A percentile compares a stretch with the other conserved stretches of the same genome.
These are phyloP conservation scores for Biancaea sappan DNA, from an alignment of 306 rosid species.

Conservation along the genomic window DNA sequence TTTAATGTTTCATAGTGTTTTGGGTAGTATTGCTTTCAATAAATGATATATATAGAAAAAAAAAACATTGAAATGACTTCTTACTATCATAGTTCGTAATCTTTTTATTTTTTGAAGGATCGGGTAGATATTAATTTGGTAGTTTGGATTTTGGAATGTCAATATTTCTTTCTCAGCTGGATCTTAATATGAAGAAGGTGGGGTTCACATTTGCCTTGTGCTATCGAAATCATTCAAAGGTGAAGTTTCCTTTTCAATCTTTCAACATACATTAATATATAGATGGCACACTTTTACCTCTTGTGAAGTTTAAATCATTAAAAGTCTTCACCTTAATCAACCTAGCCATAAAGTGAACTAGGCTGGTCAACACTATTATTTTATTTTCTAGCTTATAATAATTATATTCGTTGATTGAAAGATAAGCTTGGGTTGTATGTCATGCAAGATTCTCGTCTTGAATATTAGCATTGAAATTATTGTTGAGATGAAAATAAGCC, in stretches of 20 bases:
- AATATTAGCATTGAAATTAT: slow-evolving; percentile 20
- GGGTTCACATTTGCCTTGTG: slow-evolving; percentile 2
- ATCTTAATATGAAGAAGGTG: background rate
- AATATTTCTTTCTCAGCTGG: background rate
- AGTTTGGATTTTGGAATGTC: background rate
- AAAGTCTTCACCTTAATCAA: background rate
- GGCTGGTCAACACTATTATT: background rate
- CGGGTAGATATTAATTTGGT: background rate
- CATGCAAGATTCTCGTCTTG: background rate
- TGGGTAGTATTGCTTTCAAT: too few relatives aligned
- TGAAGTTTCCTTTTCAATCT: slow-evolving; percentile 7
- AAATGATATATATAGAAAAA: too few relatives aligned
- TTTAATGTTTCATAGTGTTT: too few relatives aligned
- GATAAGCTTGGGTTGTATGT: slow-evolving; percentile 5
- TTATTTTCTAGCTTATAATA: background rate
- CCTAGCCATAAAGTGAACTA: background rate
- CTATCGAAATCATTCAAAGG: slow-evolving; percentile 2
- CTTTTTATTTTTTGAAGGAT: background rate
- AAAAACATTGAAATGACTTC: too few relatives aligned
- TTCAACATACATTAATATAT: background rate
- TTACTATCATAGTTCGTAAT: slow-evolving; percentile 25
- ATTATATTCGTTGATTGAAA: slow-evolving; percentile 19
- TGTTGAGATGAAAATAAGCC: slow-evolving; percentile 10
- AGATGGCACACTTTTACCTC: background rate
- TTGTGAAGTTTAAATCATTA: background rate